A percentile compares a stretch with the other conserved stretches of the same genome.
Conservation (phyloP, 2,329 filamentous ascomycete genomes). For the Sphaerulina musiva region DNA sequence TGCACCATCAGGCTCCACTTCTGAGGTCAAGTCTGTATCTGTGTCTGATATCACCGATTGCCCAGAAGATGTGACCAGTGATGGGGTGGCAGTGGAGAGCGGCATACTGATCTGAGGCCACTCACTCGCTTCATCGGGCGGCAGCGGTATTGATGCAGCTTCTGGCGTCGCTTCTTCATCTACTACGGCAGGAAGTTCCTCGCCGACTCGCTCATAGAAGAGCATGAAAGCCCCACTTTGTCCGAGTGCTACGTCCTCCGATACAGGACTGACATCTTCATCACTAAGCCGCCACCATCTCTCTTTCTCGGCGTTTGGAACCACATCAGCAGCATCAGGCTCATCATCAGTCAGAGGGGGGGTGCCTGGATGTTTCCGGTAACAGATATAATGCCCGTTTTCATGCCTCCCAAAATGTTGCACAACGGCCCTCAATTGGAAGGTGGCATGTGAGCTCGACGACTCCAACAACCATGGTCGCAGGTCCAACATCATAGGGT, state of each 20-base stretch:
- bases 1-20: background rate
- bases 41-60: conserved; percentile 20
- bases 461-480: conserved; percentile 70
- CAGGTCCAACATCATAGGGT: conserved; percentile 68
- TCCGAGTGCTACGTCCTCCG: conserved; percentile 64
- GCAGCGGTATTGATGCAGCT: conserved; percentile 16
- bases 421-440: conserved; percentile 55
- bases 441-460: conserved; percentile 13
- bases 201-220: conserved; percentile 67
- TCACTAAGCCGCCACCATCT: conserved; percentile 92
- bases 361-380: conserved; percentile 58
- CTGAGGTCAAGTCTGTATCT: conserved; percentile 11
- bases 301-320: conserved; percentile 32
- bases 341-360: conserved; percentile 24
- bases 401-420: conserved; percentile 88
- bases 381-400: conserved; percentile 93
- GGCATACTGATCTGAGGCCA: conserved; percentile 13
- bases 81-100: conserved; percentile 15
- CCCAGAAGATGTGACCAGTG: conserved; percentile 15
- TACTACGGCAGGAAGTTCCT: background rate
- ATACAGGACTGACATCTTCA: conserved; percentile 69
- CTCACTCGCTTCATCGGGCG: conserved; percentile 17
- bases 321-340: conserved; percentile 11
- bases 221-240: conserved; percentile 92
- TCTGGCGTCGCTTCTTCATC: conserved; percentile 3